Base-by-base conservation (phyloP, 148 eudicot genomes). In the Vaccinium macrocarpon region DNA sequence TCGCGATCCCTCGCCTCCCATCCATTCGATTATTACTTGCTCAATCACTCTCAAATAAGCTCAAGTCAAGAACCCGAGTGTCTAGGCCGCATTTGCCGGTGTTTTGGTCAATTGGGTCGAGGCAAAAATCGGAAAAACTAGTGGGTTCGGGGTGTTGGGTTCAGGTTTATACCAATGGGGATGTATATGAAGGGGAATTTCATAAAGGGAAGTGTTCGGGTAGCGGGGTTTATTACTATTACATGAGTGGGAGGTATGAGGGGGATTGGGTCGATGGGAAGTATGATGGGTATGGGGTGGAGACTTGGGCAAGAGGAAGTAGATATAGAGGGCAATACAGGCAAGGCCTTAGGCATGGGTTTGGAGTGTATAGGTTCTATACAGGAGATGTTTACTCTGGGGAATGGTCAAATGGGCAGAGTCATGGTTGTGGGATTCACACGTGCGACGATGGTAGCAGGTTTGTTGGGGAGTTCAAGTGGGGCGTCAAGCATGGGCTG, bases 191-290 rank as follows among this genome's bases (percentile, higher is more conserved):
- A 85, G 98, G 98, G 25, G 98, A 96, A 71, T 93, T 94, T 86
- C 98, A 96, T 76, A 94, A 93, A 84, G 98, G 98, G 14, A 94
- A 92, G 88, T 94, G 98, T 86, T 90, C 94, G 21, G 98, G 98
- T 27, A 93, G 98, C 82, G 98, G 98, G 78, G 98, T 96, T 71
- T 96, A 96, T 87, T 94, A 96, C 74, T 96, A 94, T 50, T 90
- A 92, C 78, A 92, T 96, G 98, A 96, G 97, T 90, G 98, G 98
- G 71, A 92, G 97, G 84, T 96, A 93, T 81, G 98, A 96, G 83
- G 98, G 98, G 14, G 98, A 94, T 89, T 96, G 98, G 98, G 88
- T 96, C 79, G 98, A 96, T 88, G 98, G 98, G 50, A 96, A 93
- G 84, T 96, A 94, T 88, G 98, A 96, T 91, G 98, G 98, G 0